phyloP scores from a whole-genome alignment of 371 early-diverging fungal species.

The Thermomucor indicae-seudaticae region DNA sequence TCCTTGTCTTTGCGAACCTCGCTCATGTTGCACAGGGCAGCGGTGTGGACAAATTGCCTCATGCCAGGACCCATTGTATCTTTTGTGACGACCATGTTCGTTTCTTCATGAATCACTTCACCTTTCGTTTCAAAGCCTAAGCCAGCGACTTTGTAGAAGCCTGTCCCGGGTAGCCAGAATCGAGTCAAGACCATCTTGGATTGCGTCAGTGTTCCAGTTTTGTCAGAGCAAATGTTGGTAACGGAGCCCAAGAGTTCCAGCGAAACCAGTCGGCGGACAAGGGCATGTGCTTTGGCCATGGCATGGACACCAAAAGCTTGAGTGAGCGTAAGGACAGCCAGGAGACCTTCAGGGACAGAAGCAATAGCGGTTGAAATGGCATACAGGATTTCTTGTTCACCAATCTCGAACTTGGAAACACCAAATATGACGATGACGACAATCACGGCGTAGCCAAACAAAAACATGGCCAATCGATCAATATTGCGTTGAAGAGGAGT shows the following conservation, averaged over 20 bases:
- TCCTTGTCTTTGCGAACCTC: conserved; percentile 58
- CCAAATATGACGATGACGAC: conserved; percentile 58
- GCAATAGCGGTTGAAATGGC: conserved; percentile 87
- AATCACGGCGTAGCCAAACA: conserved; percentile 48
- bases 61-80: conserved; percentile 33
- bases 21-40: conserved; percentile 76
- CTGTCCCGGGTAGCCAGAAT: conserved; percentile 65
- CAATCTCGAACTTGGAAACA: conserved; percentile 54
- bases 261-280: conserved; percentile 85
- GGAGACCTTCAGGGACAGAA: conserved; percentile 94
- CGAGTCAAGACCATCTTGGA: conserved; percentile 86
- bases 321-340: conserved; percentile 86
- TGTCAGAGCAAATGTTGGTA: conserved; percentile 92
- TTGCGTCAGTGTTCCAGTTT: conserved; percentile 94
- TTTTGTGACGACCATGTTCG: conserved; percentile 11
- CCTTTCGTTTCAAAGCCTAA: conserved; percentile 48
- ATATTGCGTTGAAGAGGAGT: conserved; percentile 70
- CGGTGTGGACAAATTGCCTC: conserved; percentile 35
- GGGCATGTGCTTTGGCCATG: conserved; percentile 80
- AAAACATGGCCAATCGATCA: conserved; percentile 64
- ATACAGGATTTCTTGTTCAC: conserved; percentile 64
- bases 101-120: conserved; percentile 22
- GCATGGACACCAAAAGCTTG: conserved; percentile 89
- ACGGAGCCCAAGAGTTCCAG: conserved; percentile 91
- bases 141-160: conserved; percentile 59